A percentile compares a stretch with the other conserved stretches of the same genome.
Conservation (phyloP, 2,329 filamentous ascomycete genomes). For the Aspergillus floridensis region DNA sequence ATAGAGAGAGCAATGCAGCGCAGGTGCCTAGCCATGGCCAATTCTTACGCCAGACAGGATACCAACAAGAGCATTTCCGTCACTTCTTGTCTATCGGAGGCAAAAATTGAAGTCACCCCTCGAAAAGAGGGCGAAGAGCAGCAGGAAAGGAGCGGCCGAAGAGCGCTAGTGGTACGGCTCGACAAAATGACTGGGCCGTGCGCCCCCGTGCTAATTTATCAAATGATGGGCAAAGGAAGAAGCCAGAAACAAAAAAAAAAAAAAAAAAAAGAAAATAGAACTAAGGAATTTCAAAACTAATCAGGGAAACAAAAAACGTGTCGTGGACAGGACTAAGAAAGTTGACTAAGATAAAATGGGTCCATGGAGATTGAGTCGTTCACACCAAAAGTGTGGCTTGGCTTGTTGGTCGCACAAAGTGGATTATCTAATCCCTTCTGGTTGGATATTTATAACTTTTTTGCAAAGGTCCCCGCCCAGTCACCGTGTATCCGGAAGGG, state of each 20-base stretch:
- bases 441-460: background rate
- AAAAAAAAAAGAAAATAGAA: background rate
- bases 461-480: background rate
- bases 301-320: background rate
- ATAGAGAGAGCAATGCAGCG: background rate
- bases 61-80: background rate
- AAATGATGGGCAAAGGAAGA: background rate
- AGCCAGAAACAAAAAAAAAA: background rate
- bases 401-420: background rate
- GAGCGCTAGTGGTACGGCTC: slow-evolving; percentile 2
- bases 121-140: background rate
- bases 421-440: background rate
- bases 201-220: slow-evolving; percentile 7
- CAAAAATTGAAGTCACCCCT: background rate
- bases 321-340: background rate
- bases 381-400: slow-evolving; percentile 1
- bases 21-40: background rate
- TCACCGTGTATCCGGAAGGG: background rate
- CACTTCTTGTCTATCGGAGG: background rate
- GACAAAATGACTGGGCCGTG: slow-evolving; percentile 3
- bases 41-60: background rate
- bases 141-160: background rate
- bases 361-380: background rate
- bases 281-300: background rate
- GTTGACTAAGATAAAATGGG: background rate